Base-by-base conservation (phyloP, 1,284 basidiomycete species). In the Pseudozyma thailandica region DNA sequence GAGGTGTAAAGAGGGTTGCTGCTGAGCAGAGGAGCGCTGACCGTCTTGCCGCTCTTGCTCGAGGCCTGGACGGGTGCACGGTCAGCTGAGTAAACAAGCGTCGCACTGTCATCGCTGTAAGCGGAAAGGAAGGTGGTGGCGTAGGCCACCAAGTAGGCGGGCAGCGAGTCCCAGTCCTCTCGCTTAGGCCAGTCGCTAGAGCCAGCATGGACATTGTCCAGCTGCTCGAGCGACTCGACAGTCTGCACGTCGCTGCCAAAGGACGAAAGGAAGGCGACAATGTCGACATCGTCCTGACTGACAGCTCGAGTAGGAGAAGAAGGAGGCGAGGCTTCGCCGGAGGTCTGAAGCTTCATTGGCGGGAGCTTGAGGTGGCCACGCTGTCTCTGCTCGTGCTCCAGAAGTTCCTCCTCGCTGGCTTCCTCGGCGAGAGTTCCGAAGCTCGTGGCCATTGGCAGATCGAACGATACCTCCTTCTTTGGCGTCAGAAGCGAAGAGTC, bases 351-450 rank as follows among this genome's bases (percentile, higher is more conserved):
- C 60, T 63, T 63, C 59, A 69, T 57, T 1, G 65, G 65, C 18
- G 65, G 59, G 21, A 69, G 25, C 38, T 38, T 51, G 51, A 69
- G 65, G 12, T 47, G 54, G 7, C 42, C 39, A 1, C 65, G 59
- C 51, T 69, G 65, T 59, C 41, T 69, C 59, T 62, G 46, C 51
- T 70, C 66, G 26, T 70, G 60, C 43, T 70, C 66, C 18, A 70
- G 60, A 6, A 70, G 16, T 20, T 69, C 43, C 41, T 69, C 54
- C 30, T 45, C 57, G 8, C 49, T 50, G 10, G 21, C 33, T 12
- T 10, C 54, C 47, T 62, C 54, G 8, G 53, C 47, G 21, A 70
- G 42, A 7, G 42, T 39, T 3, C 18, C 54, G 13, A 62, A 51
- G 31, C 48, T 46, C 3, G 27, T 25, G 3, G 45, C 33, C n/a